Base-by-base conservation (phyloP, 1,284 basidiomycete genomes). In the Cystobasidium slooffiae region DNA sequence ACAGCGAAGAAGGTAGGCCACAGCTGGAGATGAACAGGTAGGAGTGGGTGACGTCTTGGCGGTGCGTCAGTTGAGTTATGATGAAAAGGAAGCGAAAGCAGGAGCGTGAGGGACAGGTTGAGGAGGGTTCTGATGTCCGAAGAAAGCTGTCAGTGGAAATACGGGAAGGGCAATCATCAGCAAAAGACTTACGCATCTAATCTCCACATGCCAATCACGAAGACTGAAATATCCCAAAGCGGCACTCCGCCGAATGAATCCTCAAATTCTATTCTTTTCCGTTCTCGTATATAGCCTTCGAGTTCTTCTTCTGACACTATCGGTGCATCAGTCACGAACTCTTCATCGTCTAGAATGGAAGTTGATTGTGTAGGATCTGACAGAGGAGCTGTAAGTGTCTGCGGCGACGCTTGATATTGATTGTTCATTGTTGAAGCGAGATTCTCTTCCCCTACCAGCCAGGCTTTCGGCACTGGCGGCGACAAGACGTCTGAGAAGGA, bases 381-480 rank as follows among this genome's bases (percentile, higher is more conserved):
- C 16, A 22, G 31, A 49, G 59, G 22, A 12, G 16, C 41, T 10
- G 62, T 44, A 3, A 58, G 8, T 24, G 62, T 41, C 31, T n/a
- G 44, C 18, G 62, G 37, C 6, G 49, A 46, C 1, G 20, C 53
- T 37, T 12, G 6, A 49, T 5, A 7, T 43, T n/a, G 63, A 37
- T n/a, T 22, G n/a, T 56, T n/a, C 18, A 16, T 14, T n/a, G 47
- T 20, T 12, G 51, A 22, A 18, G 62, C 46, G 10, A 73, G n/a
- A 41, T 73, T 73, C 43, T 73, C 70, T 59, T 73, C 70, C 8
- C 70, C 70, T 6, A 73, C 70, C 4, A 73, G 63, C 70, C 70
- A 73, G 6, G 70, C 49, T 44, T 52, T 44, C n/a, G 62, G 20
- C 6, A 37, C n/a, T 12, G 31, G 31, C 22, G 63, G 44, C 18